Evolutionary conservation across 306 rosid genomes (phyloP).

Genomic region (Inga oerstediana): DNA sequence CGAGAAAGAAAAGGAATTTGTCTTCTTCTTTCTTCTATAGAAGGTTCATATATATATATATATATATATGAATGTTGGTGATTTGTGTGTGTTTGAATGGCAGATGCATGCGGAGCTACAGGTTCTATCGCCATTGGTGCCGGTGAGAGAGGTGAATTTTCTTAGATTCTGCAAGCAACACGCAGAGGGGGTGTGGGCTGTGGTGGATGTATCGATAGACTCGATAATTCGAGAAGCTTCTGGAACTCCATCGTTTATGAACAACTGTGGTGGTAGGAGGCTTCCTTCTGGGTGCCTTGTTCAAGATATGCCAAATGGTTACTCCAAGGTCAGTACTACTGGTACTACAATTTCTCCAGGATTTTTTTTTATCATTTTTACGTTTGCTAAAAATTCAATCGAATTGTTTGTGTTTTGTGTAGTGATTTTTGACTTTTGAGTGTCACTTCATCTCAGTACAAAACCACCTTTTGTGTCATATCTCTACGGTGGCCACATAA

Average conservation of each 20-base stretch:
- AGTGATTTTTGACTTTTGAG: neutral
- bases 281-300: slow-evolving; percentile 98
- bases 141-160: slow-evolving; percentile 84
- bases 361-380: too few species aligned
- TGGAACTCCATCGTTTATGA: slow-evolving; percentile 51
- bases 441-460: neutral
- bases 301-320: slow-evolving; percentile 99
- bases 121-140: slow-evolving; percentile 92
- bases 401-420: neutral
- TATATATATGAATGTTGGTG: neutral
- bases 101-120: slow-evolving; percentile 98
- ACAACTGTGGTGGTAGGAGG: slow-evolving; percentile 72
- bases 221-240: slow-evolving; percentile 62
- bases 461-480: neutral
- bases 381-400: neutral
- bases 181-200: slow-evolving; percentile 97
- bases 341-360: too few species aligned
- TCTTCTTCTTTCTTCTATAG: neutral
- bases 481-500: neutral
- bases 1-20: neutral
- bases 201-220: slow-evolving; percentile 84
- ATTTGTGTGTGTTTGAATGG: neutral
- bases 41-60: neutral
- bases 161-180: slow-evolving; percentile 95
- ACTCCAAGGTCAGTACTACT: slow-evolving; percentile 62